Evolutionary conservation across 345 rosid species (phyloP), one percentile per base, ranked within the genome.

Genomic region (Geranium rotundifolium): DNA sequence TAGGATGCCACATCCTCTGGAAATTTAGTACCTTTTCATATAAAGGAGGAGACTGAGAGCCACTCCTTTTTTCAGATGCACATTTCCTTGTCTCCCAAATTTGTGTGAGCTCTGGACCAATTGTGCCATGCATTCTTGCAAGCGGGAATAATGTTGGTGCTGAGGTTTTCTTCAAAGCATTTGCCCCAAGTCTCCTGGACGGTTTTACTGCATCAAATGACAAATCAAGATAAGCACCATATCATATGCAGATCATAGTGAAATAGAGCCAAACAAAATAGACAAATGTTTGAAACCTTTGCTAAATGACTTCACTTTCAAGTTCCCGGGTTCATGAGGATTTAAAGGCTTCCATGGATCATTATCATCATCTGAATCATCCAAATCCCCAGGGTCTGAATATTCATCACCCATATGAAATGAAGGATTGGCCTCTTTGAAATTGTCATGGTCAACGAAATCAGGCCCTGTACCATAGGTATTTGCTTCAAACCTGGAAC

Each of bases 301-400:
- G 74, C 65, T 84, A 68, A 85, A 90, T 69, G 95, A 90, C 76
- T 77, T 90, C 72, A 86, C 83, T 86, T 85, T 90, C 76, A 90
- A 73, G 67, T 75, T 86, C 84, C 99, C 97, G 29, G 84, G 81
- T 73, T 88, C 99, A 79, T 93, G 89, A 57, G 97, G 97, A 79
- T 86, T 86, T 71, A 93, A 64, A 72, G 90, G 92, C 73, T 88
- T 86, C 97, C 99, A 93, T 12, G 92, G 99, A 79, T 93, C 92
- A 63, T 79, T 80, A 54, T 83, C 83, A 61, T 72, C 77, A 73
- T 87, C 95, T 57, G 84, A 73, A 67, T 83, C 85, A 65, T 80
- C 83, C 54, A 64, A 50, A 71, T 80, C 71, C 73, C 74, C 59
- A 58, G 87, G 73, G 60, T 75, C 89, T 66, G 81, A 73, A 77